Evolutionary conservation across 768 basidiomycete species (phyloP), one percentile per base, ranked within the genome.

Genomic region (Gyrodon lividus): DNA sequence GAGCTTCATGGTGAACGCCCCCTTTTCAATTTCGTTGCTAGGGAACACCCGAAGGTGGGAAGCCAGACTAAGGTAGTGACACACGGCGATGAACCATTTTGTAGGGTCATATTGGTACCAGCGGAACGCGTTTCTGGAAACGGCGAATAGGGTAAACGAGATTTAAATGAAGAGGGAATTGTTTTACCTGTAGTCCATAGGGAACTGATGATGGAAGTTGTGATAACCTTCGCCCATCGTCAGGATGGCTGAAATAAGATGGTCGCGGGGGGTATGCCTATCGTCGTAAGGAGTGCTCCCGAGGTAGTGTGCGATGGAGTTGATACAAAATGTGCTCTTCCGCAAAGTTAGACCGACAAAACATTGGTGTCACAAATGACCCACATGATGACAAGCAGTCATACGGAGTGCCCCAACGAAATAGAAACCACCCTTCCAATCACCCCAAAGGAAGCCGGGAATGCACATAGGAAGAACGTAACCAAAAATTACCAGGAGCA

Each of bases 191-290:
- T 78, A 81, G 59, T 80, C 79, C 86, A 86, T 89, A 8, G 90
- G 91, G 72, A 92, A 93, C 58, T 93, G 89, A 64, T 92, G 89
- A 68, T 92, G 89, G 69, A 91, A 91, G 65, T 83, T 82, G 66
- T 83, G 81, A 65, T 83, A 83, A 8, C 81, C 81, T 66, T 83
- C 81, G 2, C 80, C 81, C 68, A 92, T 83, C 4, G 91, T 93
- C 51, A 88, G 77, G 57, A 92, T 74, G 9, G 91, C 90, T 28
- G 91, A 92, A 39, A 92, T 64, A 59, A 92, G 74, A 67, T 87
- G 86, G 64, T 92, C 89, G 24, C 87, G 79, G 38, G 89, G 87
- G 30, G 83, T 82, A 62, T 87, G 78, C 56, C 72, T 83, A 73
- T 92, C 88, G 65, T 93, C 91, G 56, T 92, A 93, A 1, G 90